Evolutionary conservation across 2,329 filamentous ascomycete genomes (phyloP).

Genomic region (Epichloe gansuensis): DNA sequence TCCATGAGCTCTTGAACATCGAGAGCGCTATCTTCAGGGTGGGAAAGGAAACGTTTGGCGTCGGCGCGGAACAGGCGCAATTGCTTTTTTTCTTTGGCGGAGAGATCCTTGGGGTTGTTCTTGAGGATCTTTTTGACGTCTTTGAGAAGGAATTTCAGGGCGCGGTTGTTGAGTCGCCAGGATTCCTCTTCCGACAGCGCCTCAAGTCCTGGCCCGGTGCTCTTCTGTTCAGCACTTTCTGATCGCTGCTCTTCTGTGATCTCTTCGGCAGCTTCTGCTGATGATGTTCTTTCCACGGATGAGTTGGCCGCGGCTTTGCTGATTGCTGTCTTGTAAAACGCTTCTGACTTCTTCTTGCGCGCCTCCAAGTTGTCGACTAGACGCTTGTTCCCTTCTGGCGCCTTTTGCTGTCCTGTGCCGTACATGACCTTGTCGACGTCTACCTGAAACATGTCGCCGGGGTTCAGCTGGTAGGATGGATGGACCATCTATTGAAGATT

Average conservation of each 20-base stretch:
- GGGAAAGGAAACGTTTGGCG: slow-evolving; percentile 46
- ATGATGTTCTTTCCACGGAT: slow-evolving; percentile 1
- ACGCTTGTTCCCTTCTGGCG: slow-evolving; percentile 15
- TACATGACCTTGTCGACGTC: slow-evolving; percentile 78
- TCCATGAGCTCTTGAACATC: slow-evolving; percentile 18
- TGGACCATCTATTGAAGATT: slow-evolving; percentile 60
- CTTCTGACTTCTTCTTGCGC: slow-evolving; percentile 16
- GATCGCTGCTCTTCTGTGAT: background rate
- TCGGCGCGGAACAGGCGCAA: slow-evolving; percentile 59
- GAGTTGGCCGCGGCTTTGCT: slow-evolving; percentile 5
- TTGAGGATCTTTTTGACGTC: slow-evolving; percentile 21
- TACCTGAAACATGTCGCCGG: slow-evolving; percentile 96
- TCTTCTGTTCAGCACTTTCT: background rate
- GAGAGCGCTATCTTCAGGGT: slow-evolving; percentile 19
- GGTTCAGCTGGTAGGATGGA: slow-evolving; percentile 87
- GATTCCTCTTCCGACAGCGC: slow-evolving; percentile 13
- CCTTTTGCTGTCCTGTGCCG: slow-evolving; percentile 67
- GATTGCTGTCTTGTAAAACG: slow-evolving; percentile 11
- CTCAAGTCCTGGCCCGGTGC: slow-evolving; percentile 1
- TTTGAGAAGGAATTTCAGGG: slow-evolving; percentile 17
- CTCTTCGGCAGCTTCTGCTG: slow-evolving; percentile 10
- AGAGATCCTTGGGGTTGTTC: slow-evolving; percentile 37
- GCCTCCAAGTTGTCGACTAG: slow-evolving; percentile 15
- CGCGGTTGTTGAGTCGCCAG: slow-evolving; percentile 14
- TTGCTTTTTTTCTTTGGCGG: slow-evolving; percentile 61